Conservation (phyloP, 352 stramenopile genomes). For the Phytophthora sp. region DNA sequence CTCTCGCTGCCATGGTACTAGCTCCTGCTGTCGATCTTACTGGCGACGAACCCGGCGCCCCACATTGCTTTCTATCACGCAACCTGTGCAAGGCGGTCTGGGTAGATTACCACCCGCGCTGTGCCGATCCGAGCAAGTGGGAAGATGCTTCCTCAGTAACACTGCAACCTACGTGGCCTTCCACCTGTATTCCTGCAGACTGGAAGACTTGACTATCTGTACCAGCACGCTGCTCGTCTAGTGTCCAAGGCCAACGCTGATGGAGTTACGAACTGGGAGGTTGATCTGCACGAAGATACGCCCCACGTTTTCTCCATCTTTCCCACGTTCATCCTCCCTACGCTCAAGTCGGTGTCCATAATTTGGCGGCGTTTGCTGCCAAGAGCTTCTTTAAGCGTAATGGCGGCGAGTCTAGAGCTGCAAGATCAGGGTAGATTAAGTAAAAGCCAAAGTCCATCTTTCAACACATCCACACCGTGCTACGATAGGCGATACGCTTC, state of each 20-base stretch:
- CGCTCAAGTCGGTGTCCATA: slow-evolving; percentile 22
- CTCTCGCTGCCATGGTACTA: slow-evolving; percentile 37
- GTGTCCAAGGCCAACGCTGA: slow-evolving; percentile 27
- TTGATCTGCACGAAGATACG: slow-evolving; percentile 37
- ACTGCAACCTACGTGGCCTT: slow-evolving; percentile 40
- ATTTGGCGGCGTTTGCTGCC: slow-evolving; percentile 26
- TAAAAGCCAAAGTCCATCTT: background rate
- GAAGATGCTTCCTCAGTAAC: slow-evolving; percentile 29
- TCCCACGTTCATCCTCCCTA: slow-evolving; percentile 37
- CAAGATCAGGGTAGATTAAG: background rate
- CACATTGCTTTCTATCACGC: slow-evolving; percentile 25
- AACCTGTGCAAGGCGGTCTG: slow-evolving; percentile 14
- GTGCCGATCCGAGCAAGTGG: slow-evolving; percentile 24
- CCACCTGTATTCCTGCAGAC: slow-evolving; percentile 47
- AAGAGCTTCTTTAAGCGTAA: slow-evolving; percentile 15
- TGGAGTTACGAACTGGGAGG: slow-evolving; percentile 27
- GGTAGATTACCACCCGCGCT: slow-evolving; percentile 11
- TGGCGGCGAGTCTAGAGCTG: background rate
- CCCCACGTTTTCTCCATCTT: slow-evolving; percentile 43
- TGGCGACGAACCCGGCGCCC: slow-evolving; percentile 18
- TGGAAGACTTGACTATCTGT: slow-evolving; percentile 36
- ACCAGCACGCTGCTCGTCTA: slow-evolving; percentile 27
- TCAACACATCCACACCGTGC: too few species aligned
- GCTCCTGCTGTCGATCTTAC: slow-evolving; percentile 41
- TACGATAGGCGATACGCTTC: too few species aligned